Evolutionary conservation across 2,329 filamentous ascomycete genomes (phyloP).

Genomic region (Sphaceloma murrayae): DNA sequence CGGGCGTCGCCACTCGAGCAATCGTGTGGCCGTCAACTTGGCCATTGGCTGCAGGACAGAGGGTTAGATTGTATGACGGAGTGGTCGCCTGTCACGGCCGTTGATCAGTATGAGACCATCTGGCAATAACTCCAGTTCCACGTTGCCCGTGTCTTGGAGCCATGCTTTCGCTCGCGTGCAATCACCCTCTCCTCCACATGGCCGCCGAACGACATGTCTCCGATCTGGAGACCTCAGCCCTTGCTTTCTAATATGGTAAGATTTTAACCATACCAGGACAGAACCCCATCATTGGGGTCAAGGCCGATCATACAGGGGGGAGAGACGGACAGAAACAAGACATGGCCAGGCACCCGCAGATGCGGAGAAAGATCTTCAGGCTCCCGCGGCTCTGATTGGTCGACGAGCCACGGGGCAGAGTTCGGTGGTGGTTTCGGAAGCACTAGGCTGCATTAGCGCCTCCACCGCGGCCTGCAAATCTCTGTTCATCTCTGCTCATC

Average conservation of each 20-base stretch:
- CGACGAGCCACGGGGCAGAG: neutral
- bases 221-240: slow-evolving; percentile 5
- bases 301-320: slow-evolving; percentile 8
- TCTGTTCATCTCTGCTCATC: too few species aligned
- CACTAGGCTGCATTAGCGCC: neutral
- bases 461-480: slow-evolving; percentile 2
- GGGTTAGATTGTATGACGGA: too few species aligned
- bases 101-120: slow-evolving; percentile 4
- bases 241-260: too few species aligned
- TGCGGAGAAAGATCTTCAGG: slow-evolving; percentile 12
- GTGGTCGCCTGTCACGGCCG: too few species aligned
- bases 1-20: neutral
- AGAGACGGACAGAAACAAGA: neutral
- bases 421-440: neutral
- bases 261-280: too few species aligned
- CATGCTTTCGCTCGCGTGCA: neutral
- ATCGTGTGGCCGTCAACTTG: neutral
- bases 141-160: slow-evolving; percentile 7
- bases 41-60: slow-evolving; percentile 3
- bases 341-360: slow-evolving; percentile 5
- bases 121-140: slow-evolving; percentile 9
- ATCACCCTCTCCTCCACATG: slow-evolving; percentile 8
- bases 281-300: too few species aligned
- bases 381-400: neutral
- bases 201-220: neutral